Conservation (phyloP, 805 yeast genomes). For the Pichia manshurica region DNA sequence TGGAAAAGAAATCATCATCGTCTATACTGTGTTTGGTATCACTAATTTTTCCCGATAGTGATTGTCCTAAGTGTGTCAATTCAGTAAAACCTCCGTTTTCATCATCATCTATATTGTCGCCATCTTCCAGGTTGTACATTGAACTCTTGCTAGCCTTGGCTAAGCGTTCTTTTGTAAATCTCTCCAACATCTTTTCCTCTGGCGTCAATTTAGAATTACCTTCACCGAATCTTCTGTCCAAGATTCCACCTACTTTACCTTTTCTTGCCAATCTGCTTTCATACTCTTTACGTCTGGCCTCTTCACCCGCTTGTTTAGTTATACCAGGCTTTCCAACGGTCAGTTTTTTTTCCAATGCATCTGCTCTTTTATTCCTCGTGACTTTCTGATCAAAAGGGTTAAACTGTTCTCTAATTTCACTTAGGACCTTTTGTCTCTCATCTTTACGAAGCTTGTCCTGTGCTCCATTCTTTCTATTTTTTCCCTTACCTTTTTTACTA, state of each 20-base stretch:
- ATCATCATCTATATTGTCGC: constrained; percentile 38
- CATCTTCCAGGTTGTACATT: constrained; percentile 71
- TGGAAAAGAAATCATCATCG: constrained; percentile 29
- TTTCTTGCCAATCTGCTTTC: constrained; percentile 57
- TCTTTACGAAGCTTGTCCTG: constrained; percentile 67
- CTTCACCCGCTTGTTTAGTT: constrained; percentile 64
- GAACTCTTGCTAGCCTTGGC: constrained; percentile 49
- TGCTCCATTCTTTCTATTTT: constrained; percentile 40
- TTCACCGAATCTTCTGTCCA: constrained; percentile 93
- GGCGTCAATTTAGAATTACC: constrained; percentile 60
- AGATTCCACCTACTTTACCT: constrained; percentile 70
- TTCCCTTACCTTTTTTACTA: constrained; percentile 40
- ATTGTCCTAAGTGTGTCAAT: constrained; percentile 77
- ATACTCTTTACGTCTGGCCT: constrained; percentile 53
- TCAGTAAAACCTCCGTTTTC: constrained; percentile 53
- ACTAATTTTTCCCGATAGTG: constrained; percentile 38
- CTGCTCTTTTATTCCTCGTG: constrained; percentile 56
- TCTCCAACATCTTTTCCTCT: constrained; percentile 91
- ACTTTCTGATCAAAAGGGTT: constrained; percentile 83
- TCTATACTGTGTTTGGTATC: constrained; percentile 31
- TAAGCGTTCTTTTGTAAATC: constrained; percentile 88
- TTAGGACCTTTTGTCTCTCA: constrained; percentile 52
- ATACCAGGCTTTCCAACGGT: constrained; percentile 66
- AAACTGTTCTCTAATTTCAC: constrained; percentile 71
- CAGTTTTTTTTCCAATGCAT: constrained; percentile 38